Base-by-base conservation (phyloP, 2,329 filamentous ascomycete species). In the Beauveria scarabaeidicola region DNA sequence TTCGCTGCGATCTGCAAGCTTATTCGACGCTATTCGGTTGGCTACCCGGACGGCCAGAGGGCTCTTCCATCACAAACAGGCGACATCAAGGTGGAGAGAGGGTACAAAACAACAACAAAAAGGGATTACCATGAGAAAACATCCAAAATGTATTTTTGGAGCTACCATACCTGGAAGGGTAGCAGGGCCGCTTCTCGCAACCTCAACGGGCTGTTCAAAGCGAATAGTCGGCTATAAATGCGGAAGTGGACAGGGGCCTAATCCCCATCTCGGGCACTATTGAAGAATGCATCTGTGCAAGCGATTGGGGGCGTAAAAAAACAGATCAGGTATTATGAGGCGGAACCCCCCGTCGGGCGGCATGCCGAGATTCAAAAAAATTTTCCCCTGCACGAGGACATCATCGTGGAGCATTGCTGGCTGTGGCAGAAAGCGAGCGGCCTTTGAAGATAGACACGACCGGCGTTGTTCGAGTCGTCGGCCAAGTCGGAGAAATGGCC, bases 401-500 rank as follows among this genome's bases (percentile, higher is more conserved):
- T 55, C 52, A 27, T 55, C 10, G 27, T n/a, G 27, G 52, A 51
- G 5, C 27, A 51, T 32, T 19, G 11, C 27, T 51, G 17, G 27
- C 27, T 1, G 15, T 29, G 27, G 47, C 7, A 51, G 47, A 19
- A 32, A 29, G 46, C 46, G 25, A 32, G 29, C 29, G 29, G 29
- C 29, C 11, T 32, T 32, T 32, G 29, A 32, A 32, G 11, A 32
- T 32, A 5, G 11, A 32, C 29, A 32, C 13, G 8, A 48, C 13
- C 17, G 43, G 53, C 44, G 43, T 57, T 56, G 27, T 32, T 25
- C 21, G 11, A 19, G 29, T 57, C 2, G 43, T 27, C 23, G 32
- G 3, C 9, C 41, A 21, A 51, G 36, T 51, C 46, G 55, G 55
- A 58, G 46, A 58, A 58, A 58, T 51, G 46, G 21, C 53, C 32